Conservation (phyloP, 202 grass and related monocot species). For the Panicum hallii region DNA sequence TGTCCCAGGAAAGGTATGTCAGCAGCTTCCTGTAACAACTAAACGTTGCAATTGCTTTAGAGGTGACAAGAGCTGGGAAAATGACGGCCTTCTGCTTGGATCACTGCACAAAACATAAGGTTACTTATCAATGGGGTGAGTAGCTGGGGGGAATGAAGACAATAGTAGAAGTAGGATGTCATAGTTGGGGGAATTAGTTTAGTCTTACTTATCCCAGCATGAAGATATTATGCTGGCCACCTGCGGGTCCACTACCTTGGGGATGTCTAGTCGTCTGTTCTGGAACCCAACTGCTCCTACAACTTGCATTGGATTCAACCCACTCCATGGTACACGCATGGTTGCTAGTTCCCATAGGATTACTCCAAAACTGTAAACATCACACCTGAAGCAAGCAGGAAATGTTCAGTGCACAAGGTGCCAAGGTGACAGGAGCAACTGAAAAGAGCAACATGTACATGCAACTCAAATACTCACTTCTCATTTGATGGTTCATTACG, state of each 20-base stretch:
- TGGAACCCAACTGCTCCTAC: conserved; percentile 97
- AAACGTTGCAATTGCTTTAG: conserved; percentile 79
- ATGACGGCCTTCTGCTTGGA: conserved; percentile 83
- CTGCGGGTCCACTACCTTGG: conserved; percentile 72
- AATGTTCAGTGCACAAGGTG: conserved; percentile 26
- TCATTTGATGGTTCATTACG: conserved; percentile 93
- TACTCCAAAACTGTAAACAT: conserved; percentile 96
- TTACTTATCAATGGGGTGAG: background rate
- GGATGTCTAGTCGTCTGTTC: conserved; percentile 91
- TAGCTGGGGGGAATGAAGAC: background rate
- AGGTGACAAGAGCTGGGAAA: conserved; percentile 81
- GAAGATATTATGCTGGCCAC: conserved; percentile 89
- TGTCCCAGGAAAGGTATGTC: conserved; percentile 39
- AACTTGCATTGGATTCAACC: conserved; percentile 98
- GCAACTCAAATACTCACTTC: conserved; percentile 66
- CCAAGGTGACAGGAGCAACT: conserved; percentile 1
- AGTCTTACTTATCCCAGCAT: conserved; percentile 92
- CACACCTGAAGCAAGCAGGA: conserved; percentile 66
- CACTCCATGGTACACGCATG: conserved; percentile 87
- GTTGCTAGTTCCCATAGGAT: conserved; percentile 98
- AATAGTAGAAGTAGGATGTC: background rate
- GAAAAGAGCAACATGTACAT: background rate
- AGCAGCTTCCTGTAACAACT: conserved; percentile 55
- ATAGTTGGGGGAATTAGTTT: background rate
- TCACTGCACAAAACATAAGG: conserved; percentile 60